Evolutionary conservation across 2,329 filamentous ascomycete species (phyloP), one percentile per base, ranked within the genome.

Genomic region (Pseudogymnoascus sp.): DNA sequence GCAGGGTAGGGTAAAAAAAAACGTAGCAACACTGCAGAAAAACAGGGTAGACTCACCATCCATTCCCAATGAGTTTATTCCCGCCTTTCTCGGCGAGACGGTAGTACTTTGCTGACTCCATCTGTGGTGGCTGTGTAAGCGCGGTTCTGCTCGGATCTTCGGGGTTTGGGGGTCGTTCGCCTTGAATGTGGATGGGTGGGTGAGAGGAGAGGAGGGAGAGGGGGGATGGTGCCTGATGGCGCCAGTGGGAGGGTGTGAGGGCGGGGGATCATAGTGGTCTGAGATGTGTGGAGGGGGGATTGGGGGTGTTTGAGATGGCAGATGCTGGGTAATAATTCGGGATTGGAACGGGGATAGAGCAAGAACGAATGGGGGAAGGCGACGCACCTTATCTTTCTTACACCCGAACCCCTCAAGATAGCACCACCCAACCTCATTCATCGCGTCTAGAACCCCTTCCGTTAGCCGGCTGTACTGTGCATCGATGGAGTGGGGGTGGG

Each of bases 391-490:
- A 80, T 99, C 93, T 76, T 97, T 99, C 76, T 92, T 95, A 73
- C 92, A 93, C 36, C 95, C 95, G 76, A 96, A 96, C n/a, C 95
- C 95, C 74, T 97, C 89, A 28, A 96, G 77, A 81, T 95, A 97
- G 79, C 95, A 99, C 91, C 92, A 96, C 37, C 88, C 95, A 62
- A 89, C 89, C 76, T 97, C 93, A 73, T 97, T 96, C 93, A 97
- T 96, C 64, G 93, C 95, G 78, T 99, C 95, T 87, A 69, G 65
- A 65, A 67, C 66, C 66, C 60, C 67, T 60, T 59, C 8, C 12
- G 50, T 46, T 37, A 37, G 36, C 36, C 12, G 14, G 36, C 36
- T 37, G 36, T n/a, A 5, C 36, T n/a, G n/a, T n/a, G n/a, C n/a
- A n/a, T n/a, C n/a, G n/a, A n/a, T n/a, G n/a, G n/a, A n/a, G 36